Conservation (phyloP, 1,139 yeast genomes). For the Geotrichum klebahnii region DNA sequence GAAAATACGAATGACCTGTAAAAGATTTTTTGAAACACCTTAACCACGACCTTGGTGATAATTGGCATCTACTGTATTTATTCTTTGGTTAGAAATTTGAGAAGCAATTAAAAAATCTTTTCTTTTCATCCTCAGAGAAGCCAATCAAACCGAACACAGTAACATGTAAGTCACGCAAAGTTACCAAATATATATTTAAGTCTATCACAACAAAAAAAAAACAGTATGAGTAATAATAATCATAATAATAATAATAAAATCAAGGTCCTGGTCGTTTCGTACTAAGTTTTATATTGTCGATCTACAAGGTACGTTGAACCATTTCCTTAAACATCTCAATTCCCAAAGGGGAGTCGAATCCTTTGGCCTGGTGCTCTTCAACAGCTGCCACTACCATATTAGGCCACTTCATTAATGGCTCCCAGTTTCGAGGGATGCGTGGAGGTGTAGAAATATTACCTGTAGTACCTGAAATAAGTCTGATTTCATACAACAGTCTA, state of each 20-base stretch:
- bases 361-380: conserved; percentile 5
- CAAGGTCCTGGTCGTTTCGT: neutral
- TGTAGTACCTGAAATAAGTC: neutral
- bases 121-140: too few species aligned
- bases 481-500: conserved; percentile 7
- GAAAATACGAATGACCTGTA: too few species aligned
- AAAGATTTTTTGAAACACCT: too few species aligned
- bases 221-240: too few species aligned
- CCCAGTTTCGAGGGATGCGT: conserved; percentile 1
- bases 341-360: conserved; percentile 8
- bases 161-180: too few species aligned
- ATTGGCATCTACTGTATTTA: too few species aligned
- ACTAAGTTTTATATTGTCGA: neutral
- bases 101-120: too few species aligned
- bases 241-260: neutral
- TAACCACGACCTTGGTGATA: too few species aligned
- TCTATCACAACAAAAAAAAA: too few species aligned
- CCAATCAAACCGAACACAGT: too few species aligned
- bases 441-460: neutral
- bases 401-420: conserved; percentile 13
- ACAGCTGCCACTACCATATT: conserved; percentile 11
- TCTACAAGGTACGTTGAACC: conserved; percentile 11
- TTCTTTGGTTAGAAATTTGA: too few species aligned
- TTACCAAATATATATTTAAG: too few species aligned
- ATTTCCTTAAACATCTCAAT: conserved; percentile 14